Evolutionary conservation across 1,284 basidiomycete species (phyloP), one percentile per base, ranked within the genome.

Genomic region (Acaromyces ingoldii): DNA sequence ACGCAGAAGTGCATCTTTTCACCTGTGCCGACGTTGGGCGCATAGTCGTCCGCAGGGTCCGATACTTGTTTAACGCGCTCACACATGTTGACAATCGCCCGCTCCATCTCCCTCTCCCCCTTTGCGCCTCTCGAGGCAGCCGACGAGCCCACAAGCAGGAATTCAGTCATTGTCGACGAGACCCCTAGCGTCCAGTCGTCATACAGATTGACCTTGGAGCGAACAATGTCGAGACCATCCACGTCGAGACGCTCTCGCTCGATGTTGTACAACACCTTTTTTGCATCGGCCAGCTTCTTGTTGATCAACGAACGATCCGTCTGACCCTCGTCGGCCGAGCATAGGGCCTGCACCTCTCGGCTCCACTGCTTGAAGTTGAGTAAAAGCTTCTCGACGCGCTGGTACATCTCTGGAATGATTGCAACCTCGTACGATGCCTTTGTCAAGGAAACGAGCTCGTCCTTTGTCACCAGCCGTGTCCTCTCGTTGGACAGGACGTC

Each of bases 111-210:
- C n/a, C n/a, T n/a, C n/a, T n/a, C n/a, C n/a, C n/a, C n/a, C n/a
- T n/a, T n/a, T n/a, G n/a, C n/a, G n/a, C n/a, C n/a, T n/a, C n/a
- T n/a, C n/a, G n/a, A n/a, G n/a, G n/a, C n/a, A n/a, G n/a, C n/a
- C n/a, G n/a, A n/a, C n/a, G n/a, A n/a, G n/a, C n/a, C n/a, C n/a
- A n/a, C n/a, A n/a, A n/a, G n/a, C n/a, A n/a, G n/a, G n/a, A n/a
- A n/a, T n/a, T n/a, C n/a, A n/a, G n/a, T n/a, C n/a, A n/a, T n/a
- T n/a, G n/a, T n/a, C n/a, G n/a, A n/a, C n/a, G n/a, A n/a, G n/a
- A n/a, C n/a, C n/a, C n/a, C n/a, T n/a, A n/a, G 42, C 22, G 57
- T 51, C 67, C 67, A 70, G 0, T 42, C 49, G 36, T 70, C 67
- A 46, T 66, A 62, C 41, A 65, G 36, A 6, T 53, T 48, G 11